Base-by-base conservation (phyloP, 768 basidiomycete species). In the Tephrocybe sp. region DNA sequence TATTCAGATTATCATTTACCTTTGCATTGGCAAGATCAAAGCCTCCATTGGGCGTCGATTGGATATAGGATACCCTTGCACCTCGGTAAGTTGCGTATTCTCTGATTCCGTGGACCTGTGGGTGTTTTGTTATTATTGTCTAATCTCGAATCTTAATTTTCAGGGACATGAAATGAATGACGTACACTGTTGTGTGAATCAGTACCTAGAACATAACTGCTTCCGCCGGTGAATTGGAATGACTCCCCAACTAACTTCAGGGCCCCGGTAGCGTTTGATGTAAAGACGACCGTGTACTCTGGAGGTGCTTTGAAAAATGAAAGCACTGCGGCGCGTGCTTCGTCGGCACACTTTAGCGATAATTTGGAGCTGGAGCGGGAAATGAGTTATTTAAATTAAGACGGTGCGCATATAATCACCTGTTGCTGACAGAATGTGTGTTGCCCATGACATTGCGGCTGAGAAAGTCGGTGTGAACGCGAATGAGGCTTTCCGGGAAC, bases 121-220 rank as follows among this genome's bases (percentile, higher is more conserved):
- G 18, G 36, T 18, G 18, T 37, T n/a, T n/a, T n/a, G n/a, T n/a
- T n/a, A 18, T 15, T 19, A 4, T 11, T 3, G 8, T 24, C 25
- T 24, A 16, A 46, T 39, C n/a, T n/a, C 19, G 18, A 25, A 53
- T 37, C 36, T 48, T 46, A 44, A 44, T 41, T n/a, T 49, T 18
- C 12, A 39, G 16, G 25, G 9, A 37, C 30, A 34, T 38, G 16
- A 18, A 45, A 47, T 45, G 27, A 16, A 54, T 44, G 50, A 60
- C 71, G 42, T 56, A 92, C 83, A 53, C 87, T 90, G 60, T 91
- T 92, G 64, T 93, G 91, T 6, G 87, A 86, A 66, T 93, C 90
- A 13, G 78, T 75, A 16, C 86, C 79, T 47, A 92, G 80, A 42
- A 92, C 77, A 59, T 83, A 84, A 38, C 65, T 67, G 43, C 83